A percentile compares a stretch with the other conserved stretches of the same genome.
Evolutionary conservation across 139 green algal species (phyloP).

Genomic region (Tetradesmus lagerheimii): DNA sequence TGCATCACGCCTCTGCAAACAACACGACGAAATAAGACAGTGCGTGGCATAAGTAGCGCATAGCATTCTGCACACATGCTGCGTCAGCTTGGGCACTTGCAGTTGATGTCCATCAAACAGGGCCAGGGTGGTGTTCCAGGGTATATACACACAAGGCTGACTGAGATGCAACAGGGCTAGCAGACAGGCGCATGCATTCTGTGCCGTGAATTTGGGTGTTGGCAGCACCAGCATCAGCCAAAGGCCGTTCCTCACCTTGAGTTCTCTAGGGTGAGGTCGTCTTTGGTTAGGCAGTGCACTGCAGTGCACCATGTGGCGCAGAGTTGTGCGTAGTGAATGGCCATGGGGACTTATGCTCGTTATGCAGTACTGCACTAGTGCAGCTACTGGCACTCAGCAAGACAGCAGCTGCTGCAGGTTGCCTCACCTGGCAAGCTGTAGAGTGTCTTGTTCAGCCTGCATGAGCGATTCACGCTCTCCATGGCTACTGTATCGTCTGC

Average conservation of each 20-base stretch:
- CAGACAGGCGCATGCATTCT: too few relatives aligned
- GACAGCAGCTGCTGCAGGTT: background rate
- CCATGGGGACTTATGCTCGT: background rate
- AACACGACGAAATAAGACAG: background rate
- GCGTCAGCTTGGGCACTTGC: too few relatives aligned
- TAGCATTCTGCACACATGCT: too few relatives aligned
- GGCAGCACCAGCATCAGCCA: background rate
- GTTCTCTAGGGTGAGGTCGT: slow-evolving; percentile 26
- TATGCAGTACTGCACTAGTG: background rate
- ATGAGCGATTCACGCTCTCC: background rate
- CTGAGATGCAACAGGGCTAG: too few relatives aligned
- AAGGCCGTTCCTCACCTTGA: background rate
- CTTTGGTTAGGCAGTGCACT: slow-evolving; percentile 36
- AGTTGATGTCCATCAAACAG: too few relatives aligned
- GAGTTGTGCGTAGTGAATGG: background rate
- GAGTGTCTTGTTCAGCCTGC: slow-evolving; percentile 27
- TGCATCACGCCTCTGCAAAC: slow-evolving; percentile 7
- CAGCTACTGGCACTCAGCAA: background rate
- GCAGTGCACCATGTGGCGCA: background rate
- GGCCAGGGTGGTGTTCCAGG: too few relatives aligned
- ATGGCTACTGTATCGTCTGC: background rate
- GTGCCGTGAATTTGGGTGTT: too few relatives aligned
- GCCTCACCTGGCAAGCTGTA: slow-evolving; percentile 18
- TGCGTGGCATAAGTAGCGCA: too few relatives aligned
- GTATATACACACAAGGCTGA: too few relatives aligned